Percentiles rank a stretch among this genome's conserved stretches.
phyloP scores from a whole-genome alignment of 345 rosid species.

The Dovyalis caffra region DNA sequence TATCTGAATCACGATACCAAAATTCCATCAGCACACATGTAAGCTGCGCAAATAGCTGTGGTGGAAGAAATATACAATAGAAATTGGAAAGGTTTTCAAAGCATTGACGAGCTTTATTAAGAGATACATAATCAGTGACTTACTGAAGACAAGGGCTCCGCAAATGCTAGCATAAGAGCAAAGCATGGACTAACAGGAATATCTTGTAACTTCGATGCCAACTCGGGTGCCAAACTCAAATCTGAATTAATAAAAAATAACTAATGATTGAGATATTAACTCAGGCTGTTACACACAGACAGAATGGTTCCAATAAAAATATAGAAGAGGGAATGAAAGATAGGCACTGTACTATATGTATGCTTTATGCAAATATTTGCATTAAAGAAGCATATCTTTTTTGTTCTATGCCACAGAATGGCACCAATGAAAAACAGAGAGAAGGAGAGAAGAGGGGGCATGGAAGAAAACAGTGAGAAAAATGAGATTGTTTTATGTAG shows the following conservation, averaged over 20 bases:
- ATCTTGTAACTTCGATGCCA: conserved; percentile 48
- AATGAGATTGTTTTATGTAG: too few relatives aligned
- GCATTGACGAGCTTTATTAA: not conserved
- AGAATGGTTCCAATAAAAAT: not conserved
- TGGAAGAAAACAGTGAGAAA: too few relatives aligned
- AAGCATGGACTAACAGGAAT: conserved; percentile 77
- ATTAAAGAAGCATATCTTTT: not conserved
- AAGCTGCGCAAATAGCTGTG: not conserved
- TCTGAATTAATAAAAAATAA: conserved; percentile 43
- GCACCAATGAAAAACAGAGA: not conserved
- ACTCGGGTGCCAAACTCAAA: conserved; percentile 48
- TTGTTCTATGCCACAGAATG: not conserved
- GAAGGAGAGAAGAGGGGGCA: too few relatives aligned
- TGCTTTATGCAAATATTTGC: not conserved
- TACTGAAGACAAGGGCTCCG: conserved; percentile 71
- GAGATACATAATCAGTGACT: conserved; percentile 18
- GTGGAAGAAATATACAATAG: not conserved
- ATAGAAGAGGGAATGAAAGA: not conserved
- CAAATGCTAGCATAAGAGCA: conserved; percentile 77
- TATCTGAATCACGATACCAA: conserved; percentile 43
- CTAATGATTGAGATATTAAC: conserved; percentile 5
- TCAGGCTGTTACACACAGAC: conserved; percentile 8
- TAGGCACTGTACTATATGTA: not conserved
- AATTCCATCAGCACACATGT: conserved; percentile 7
- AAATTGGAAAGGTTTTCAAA: not conserved